These are phyloP conservation scores for Aureoboletus auriporus DNA, from an alignment of 768 basidiomycete species.

Conservation along the genomic window DNA sequence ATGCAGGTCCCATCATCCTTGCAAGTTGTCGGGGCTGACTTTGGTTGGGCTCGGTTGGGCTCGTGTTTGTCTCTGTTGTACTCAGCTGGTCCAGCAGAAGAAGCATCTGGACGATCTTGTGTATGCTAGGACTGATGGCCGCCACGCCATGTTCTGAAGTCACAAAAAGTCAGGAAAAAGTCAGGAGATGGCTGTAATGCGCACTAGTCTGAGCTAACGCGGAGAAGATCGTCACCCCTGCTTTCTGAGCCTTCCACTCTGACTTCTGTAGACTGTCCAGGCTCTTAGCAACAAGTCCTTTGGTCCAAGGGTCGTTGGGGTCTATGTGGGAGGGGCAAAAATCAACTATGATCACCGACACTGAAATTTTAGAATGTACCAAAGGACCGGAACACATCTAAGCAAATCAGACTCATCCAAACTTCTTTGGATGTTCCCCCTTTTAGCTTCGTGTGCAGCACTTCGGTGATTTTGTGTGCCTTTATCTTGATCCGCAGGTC, in stretches of 20 bases:
- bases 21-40: too few species aligned
- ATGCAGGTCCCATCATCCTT: constrained; percentile 20
- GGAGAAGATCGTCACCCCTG: constrained; percentile 17
- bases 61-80: too few species aligned
- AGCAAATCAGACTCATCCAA: constrained; percentile 2
- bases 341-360: too few species aligned
- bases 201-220: constrained; percentile 18
- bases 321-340: too few species aligned
- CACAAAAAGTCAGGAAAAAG: background rate
- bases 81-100: constrained; percentile 5
- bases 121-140: background rate
- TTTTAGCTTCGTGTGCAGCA: background rate
- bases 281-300: background rate
- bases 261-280: background rate
- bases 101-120: constrained; percentile 14
- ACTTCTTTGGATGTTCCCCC: constrained; percentile 1
- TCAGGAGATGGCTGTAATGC: background rate
- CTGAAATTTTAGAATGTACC: background rate
- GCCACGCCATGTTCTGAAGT: constrained; percentile 10
- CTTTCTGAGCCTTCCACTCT: constrained; percentile 17
- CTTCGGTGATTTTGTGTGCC: background rate
- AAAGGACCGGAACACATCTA: constrained; percentile 5
- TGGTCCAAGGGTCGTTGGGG: background rate
- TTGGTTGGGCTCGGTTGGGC: too few species aligned
- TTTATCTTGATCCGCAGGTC: constrained; percentile 1